phyloP scores from a whole-genome alignment of 1,284 basidiomycete species.

The Porodaedalea pini region DNA sequence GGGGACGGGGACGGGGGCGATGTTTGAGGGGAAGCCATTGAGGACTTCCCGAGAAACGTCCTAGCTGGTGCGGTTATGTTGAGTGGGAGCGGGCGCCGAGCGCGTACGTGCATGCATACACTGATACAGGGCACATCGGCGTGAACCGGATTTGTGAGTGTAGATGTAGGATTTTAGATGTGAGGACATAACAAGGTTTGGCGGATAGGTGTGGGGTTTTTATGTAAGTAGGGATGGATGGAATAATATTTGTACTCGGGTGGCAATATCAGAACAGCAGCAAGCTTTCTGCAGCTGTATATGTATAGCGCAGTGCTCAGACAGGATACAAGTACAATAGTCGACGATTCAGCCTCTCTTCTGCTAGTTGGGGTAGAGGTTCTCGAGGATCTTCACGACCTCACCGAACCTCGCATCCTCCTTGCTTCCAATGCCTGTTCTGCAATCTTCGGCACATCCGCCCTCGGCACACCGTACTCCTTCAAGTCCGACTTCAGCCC shows the following conservation, averaged over 20 bases:
- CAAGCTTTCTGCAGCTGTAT: no score
- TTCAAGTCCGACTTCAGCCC: slow-evolving; percentile 54
- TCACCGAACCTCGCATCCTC: slow-evolving; percentile 36
- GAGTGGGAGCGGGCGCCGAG: slow-evolving; percentile 50
- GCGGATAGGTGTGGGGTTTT: no score
- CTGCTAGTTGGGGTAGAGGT: slow-evolving; percentile 35
- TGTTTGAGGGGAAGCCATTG: slow-evolving; percentile 11
- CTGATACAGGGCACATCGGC: slow-evolving; percentile 40
- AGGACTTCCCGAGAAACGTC: slow-evolving; percentile 15
- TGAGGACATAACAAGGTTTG: no score
- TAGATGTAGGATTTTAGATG: slow-evolving; percentile 39
- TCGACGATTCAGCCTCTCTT: no score
- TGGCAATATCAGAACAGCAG: no score
- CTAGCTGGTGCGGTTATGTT: slow-evolving; percentile 28
- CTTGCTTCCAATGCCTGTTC: slow-evolving; percentile 41
- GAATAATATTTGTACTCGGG: no score
- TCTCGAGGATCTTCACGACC: slow-evolving; percentile 46
- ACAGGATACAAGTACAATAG: no score
- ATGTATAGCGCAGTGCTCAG: no score
- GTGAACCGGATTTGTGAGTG: slow-evolving; percentile 40
- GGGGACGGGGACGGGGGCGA: no score
- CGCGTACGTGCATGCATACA: no score
- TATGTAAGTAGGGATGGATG: no score
- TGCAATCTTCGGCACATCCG: slow-evolving; percentile 52
- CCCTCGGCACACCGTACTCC: slow-evolving; percentile 57